Percentiles rank a stretch among this genome's conserved stretches.
Conservation (phyloP, 345 rosid genomes). For the Brassica juncea region DNA sequence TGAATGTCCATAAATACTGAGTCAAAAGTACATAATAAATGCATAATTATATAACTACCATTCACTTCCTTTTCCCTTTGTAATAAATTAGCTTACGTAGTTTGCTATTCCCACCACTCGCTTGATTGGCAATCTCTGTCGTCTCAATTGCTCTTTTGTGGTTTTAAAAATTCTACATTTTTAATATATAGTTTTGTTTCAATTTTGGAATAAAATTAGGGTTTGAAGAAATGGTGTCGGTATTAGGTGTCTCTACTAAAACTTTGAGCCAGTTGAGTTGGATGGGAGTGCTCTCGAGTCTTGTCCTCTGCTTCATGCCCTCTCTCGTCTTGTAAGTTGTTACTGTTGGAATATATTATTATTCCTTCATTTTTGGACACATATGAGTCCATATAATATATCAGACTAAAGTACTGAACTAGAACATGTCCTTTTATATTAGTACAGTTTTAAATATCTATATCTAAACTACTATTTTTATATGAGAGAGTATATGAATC, state of each 20-base stretch:
- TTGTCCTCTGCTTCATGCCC: conserved; percentile 31
- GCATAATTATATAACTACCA: conserved; percentile 29
- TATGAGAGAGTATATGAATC: conserved; percentile 1
- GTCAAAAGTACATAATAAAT: conserved; percentile 38
- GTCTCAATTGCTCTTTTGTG: background rate
- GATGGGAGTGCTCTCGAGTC: conserved; percentile 25
- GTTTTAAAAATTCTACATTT: background rate
- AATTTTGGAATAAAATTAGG: background rate
- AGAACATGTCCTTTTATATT: conserved; percentile 24
- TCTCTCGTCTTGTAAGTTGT: conserved; percentile 38
- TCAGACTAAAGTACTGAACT: background rate
- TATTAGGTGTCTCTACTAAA: conserved; percentile 35
- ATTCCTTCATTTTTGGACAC: conserved; percentile 26
- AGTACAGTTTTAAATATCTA: background rate
- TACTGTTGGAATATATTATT: conserved; percentile 23
- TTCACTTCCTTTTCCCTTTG: conserved; percentile 10
- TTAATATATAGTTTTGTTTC: background rate
- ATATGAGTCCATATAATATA: conserved; percentile 18
- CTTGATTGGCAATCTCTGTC: conserved; percentile 24
- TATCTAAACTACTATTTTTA: background rate
- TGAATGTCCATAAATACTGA: conserved; percentile 34
- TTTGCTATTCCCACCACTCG: conserved; percentile 34
- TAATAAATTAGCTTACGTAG: conserved; percentile 37
- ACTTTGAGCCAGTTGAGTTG: conserved; percentile 31
- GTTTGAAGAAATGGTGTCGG: conserved; percentile 14